Evolutionary conservation across 1,284 basidiomycete species (phyloP).

Genomic region (Ganoderma multipileum): DNA sequence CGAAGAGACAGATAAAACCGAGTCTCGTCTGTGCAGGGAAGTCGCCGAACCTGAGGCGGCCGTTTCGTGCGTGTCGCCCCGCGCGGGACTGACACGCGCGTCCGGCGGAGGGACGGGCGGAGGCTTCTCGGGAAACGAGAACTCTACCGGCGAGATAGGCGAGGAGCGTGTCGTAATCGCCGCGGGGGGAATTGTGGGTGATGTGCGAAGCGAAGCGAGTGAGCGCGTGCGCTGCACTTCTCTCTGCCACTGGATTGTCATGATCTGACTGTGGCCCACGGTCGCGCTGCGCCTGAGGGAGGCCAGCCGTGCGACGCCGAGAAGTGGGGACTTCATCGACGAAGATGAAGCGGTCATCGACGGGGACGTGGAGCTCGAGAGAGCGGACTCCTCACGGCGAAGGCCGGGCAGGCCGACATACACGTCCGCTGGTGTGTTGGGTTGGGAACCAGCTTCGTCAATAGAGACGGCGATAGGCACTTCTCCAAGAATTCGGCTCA

Average conservation of each 20-base stretch:
- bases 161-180: constrained; percentile 13
- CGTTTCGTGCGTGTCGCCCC: constrained; percentile 6
- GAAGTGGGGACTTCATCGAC: constrained; percentile 14
- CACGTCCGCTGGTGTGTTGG: constrained; percentile 11
- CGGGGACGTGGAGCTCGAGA: constrained; percentile 22
- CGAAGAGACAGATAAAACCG: constrained; percentile 13
- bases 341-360: constrained; percentile 2
- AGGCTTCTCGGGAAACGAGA: constrained; percentile 26
- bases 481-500: constrained; percentile 51
- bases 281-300: constrained; percentile 37
- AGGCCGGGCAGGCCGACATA: constrained; percentile 24
- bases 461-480: constrained; percentile 35
- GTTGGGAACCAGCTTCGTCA: constrained; percentile 20
- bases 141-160: constrained; percentile 31
- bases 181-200: constrained; percentile 29
- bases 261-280: constrained; percentile 24
- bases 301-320: constrained; percentile 12
- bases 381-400: constrained; percentile 20
- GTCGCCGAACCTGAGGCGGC: constrained; percentile 11
- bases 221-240: constrained; percentile 37
- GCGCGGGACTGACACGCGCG: constrained; percentile 12
- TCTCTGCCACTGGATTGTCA: constrained; percentile 10
- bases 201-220: constrained; percentile 33
- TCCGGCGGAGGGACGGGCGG: constrained; percentile 20
- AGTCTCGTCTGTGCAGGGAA: constrained; percentile 26